Conservation (phyloP, 1,284 basidiomycete species). For the Inonotus hispidus region DNA sequence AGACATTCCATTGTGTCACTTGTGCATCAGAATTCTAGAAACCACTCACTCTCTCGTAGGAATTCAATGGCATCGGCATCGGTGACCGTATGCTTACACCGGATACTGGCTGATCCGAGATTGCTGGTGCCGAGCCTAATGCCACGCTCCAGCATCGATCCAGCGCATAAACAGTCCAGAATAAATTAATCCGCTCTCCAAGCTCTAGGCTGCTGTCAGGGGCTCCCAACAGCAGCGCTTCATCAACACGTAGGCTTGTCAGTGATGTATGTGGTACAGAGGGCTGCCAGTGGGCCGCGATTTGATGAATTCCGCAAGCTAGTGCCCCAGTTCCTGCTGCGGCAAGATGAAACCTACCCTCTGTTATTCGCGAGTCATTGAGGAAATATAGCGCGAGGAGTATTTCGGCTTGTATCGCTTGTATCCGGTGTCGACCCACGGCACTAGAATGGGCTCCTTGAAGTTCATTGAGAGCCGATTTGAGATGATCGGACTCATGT, state of each 20-base stretch:
- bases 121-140: slow-evolving; percentile 9
- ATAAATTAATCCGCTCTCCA: slow-evolving; percentile 11
- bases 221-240: neutral
- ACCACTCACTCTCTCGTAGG: slow-evolving; percentile 8
- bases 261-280: neutral
- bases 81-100: slow-evolving; percentile 14
- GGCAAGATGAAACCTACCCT: slow-evolving; percentile 15
- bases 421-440: neutral
- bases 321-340: slow-evolving; percentile 11
- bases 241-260: neutral
- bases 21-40: neutral
- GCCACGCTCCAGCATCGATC: slow-evolving; percentile 16
- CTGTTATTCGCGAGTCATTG: slow-evolving; percentile 10
- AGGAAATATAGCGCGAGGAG: slow-evolving; percentile 17
- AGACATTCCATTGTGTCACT: neutral
- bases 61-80: slow-evolving; percentile 6
- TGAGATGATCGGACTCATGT: slow-evolving; percentile 4
- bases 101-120: slow-evolving; percentile 9
- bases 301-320: slow-evolving; percentile 12
- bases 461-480: neutral
- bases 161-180: slow-evolving; percentile 12
- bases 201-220: slow-evolving; percentile 4
- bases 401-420: slow-evolving; percentile 15
- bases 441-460: neutral
- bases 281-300: neutral